A percentile compares a stretch with the other conserved stretches of the same genome.
Conservation (phyloP, 2,329 filamentous ascomycete species). For the Neoscytalidium dimidiatum region DNA sequence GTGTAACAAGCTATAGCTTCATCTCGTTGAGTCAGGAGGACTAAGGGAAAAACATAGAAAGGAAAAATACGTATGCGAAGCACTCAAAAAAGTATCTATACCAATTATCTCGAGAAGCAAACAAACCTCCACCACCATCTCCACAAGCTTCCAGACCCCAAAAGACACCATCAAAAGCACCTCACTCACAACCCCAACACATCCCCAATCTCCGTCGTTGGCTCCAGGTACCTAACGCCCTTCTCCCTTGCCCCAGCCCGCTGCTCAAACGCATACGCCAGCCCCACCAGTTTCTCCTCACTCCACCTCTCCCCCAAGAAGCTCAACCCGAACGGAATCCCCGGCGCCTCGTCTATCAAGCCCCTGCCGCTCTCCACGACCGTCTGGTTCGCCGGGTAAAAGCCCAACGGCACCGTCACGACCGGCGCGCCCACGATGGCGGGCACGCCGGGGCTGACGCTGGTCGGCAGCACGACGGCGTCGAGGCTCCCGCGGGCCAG, state of each 20-base stretch:
- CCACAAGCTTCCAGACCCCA: neutral
- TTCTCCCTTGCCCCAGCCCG: slow-evolving; percentile 51
- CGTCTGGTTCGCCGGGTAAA: slow-evolving; percentile 51
- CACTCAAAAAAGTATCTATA: no score
- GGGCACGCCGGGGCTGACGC: slow-evolving; percentile 49
- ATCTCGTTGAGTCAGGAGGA: no score
- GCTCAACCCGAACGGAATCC: slow-evolving; percentile 61
- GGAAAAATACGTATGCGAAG: no score
- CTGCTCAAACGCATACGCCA: slow-evolving; percentile 71
- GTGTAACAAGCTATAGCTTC: no score
- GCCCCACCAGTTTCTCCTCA: slow-evolving; percentile 63
- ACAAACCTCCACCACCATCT: neutral
- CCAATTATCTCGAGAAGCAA: no score
- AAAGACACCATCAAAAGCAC: neutral
- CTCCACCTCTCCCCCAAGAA: slow-evolving; percentile 64
- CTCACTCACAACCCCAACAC: neutral
- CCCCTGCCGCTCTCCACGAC: slow-evolving; percentile 50
- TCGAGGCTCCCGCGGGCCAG: slow-evolving; percentile 59
- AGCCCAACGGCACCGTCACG: slow-evolving; percentile 64
- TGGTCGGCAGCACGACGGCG: slow-evolving; percentile 63
- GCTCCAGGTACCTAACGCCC: slow-evolving; percentile 52
- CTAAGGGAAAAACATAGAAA: no score
- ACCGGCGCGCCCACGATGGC: slow-evolving; percentile 62
- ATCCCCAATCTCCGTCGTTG: slow-evolving; percentile 42
- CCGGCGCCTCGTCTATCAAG: slow-evolving; percentile 56